phyloP scores from a whole-genome alignment of 2,329 filamentous ascomycete genomes.

The Cladorrhinum sp. region DNA sequence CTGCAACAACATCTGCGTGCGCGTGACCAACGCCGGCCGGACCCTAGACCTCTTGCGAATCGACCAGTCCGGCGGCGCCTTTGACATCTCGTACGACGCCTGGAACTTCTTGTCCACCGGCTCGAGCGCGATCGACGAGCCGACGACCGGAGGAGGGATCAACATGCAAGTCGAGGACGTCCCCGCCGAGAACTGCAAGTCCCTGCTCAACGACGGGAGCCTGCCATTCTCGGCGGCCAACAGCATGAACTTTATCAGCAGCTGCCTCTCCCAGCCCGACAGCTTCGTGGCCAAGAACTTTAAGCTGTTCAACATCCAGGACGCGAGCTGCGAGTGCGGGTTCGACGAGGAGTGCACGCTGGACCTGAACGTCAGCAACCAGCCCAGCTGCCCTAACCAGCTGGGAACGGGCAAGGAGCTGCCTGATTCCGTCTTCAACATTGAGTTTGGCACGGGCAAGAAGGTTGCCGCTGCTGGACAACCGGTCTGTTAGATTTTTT shows the following conservation, averaged over 20 bases:
- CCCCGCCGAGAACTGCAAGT: slow-evolving; percentile 48
- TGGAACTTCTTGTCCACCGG: slow-evolving; percentile 56
- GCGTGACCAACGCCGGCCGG: slow-evolving; percentile 46
- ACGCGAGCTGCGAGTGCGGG: slow-evolving; percentile 47
- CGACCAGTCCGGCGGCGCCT: slow-evolving; percentile 52
- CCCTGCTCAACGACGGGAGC: slow-evolving; percentile 41
- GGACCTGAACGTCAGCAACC: neutral
- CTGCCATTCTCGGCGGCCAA: slow-evolving; percentile 53
- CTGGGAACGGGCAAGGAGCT: neutral
- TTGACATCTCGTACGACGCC: slow-evolving; percentile 57
- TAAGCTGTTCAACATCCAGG: slow-evolving; percentile 50
- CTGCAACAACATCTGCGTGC: slow-evolving; percentile 56
- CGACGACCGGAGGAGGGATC: slow-evolving; percentile 47
- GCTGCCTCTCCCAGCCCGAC: slow-evolving; percentile 42
- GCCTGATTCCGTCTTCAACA: neutral
- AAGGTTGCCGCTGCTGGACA: neutral
- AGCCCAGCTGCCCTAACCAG: neutral
- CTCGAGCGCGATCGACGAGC: slow-evolving; percentile 41
- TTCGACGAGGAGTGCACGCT: slow-evolving; percentile 47
- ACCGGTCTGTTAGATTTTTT: neutral
- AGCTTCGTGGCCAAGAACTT: slow-evolving; percentile 52
- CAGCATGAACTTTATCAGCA: slow-evolving; percentile 51
- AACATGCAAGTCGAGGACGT: slow-evolving; percentile 49
- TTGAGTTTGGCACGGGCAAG: neutral
- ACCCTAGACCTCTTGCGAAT: slow-evolving; percentile 55